Evolutionary conservation across 768 basidiomycete genomes (phyloP), one percentile per base, ranked within the genome.

Genomic region (Mycena epipterygia): DNA sequence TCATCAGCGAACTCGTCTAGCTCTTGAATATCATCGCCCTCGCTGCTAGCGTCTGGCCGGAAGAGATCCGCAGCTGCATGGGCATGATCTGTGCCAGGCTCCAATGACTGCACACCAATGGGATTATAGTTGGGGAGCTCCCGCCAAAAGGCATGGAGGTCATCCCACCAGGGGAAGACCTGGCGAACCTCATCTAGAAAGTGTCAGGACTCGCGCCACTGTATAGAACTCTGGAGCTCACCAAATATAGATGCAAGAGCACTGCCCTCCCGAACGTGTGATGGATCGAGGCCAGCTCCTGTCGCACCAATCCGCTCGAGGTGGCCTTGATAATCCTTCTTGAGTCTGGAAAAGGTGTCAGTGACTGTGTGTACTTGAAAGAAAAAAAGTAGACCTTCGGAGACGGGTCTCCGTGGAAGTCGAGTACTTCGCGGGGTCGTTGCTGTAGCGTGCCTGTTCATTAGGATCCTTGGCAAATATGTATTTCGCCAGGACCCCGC

Each of bases 91-190:
- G 56, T 59, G 2, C 65, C 65, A 2, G 65, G 65, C 65, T 67
- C 56, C 1, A 56, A 67, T 7, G 65, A 67, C 48, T 67, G 65
- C 17, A 67, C 65, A 2, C 65, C 56, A 17, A 67, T 30, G 5
- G 65, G 65, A 30, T 67, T 67, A 29, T 66, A 66, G 44, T 39
- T 66, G 5, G 64, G 64, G 8, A 66, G 64, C 42, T 57, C 53
- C 8, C 55, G 46, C 56, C 65, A 67, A 21, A 67, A 67, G 23
- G 32, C 64, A 49, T 65, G 64, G 14, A 65, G 64, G n/a, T 56
- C 55, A 23, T 65, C 64, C 64, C 64, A 65, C 53, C 55, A 57
- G 3, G 64, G 64, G 8, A 5, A 65, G 1, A 27, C 33, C 9
- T 56, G 16, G 9, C 64, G 44, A 25, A 65, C 21, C 21, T 57